Conservation (phyloP, 345 rosid species). For the Salix suchowensis region DNA sequence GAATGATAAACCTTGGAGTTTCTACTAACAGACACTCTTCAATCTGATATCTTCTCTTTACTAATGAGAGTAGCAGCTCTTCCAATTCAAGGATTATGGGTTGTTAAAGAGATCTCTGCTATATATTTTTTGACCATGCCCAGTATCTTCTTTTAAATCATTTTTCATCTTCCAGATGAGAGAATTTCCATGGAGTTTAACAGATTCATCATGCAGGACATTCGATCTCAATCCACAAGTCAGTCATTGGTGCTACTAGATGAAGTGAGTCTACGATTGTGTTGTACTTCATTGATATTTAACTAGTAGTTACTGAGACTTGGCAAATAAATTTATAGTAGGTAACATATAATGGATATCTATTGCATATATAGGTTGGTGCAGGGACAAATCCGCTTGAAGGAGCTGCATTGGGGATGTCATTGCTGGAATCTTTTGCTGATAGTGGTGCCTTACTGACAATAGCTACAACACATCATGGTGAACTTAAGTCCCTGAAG, state of each 20-base stretch:
- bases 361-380: constrained; percentile 56
- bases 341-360: background rate
- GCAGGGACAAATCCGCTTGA: constrained; percentile 98
- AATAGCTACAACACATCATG: constrained; percentile 89
- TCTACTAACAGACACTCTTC: background rate
- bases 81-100: background rate
- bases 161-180: background rate
- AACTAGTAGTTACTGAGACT: background rate
- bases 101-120: constrained; percentile 6
- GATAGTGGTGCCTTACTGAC: constrained; percentile 68
- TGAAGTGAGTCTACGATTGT: constrained; percentile 53
- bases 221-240: constrained; percentile 63
- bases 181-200: background rate
- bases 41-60: background rate
- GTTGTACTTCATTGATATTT: background rate
- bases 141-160: background rate
- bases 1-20: background rate
- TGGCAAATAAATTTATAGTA: too few relatives aligned
- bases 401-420: constrained; percentile 95
- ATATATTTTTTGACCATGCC: background rate
- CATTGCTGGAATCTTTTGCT: constrained; percentile 84
- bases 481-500: constrained; percentile 86
- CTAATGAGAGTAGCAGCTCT: background rate
- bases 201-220: constrained; percentile 52
- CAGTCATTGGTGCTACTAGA: constrained; percentile 82